Base-by-base conservation (phyloP, 371 early-diverging fungal species). In the Sporodiniella umbellata region DNA sequence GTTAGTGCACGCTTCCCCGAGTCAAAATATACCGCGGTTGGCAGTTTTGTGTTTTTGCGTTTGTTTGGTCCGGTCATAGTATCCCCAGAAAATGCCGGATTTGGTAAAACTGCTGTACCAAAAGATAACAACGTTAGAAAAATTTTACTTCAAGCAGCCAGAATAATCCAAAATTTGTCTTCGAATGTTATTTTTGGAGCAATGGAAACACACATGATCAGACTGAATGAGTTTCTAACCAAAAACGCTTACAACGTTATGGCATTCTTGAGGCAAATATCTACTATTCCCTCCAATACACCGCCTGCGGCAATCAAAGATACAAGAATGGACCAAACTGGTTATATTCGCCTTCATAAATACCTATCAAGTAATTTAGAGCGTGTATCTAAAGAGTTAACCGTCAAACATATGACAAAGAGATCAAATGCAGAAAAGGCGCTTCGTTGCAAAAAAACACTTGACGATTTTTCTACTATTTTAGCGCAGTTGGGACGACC, bases 11-110 rank as follows among this genome's bases (percentile, higher is more conserved):
- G 86, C 3, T 96, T 94, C 70, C 93, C 93, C 0, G 93, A 90
- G 37, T 84, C 94, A 3, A 84, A 80, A 39, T 79, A 80, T 24
- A 87, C 87, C 0, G 93, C 94, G 17, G 94, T 98, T 0, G 95
- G 96, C 43, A 93, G 94, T 0, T 95, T 96, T 58, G 83, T 98
- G 25, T 98, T 96, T 58, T 67, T 98, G 53, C 86, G 98, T 11
- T 87, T 96, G 75, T 81, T 96, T 60, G 92, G 94, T 46, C 96
- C 96, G 1, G 92, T 91, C 0, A 94, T 96, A 46, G 86, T 95
- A 4, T 83, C 92, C 0, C 96, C 98, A 0, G 87, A 86, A 40
- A 72, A 62, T 11, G 72, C 80, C 21, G 80, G 79, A 0, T 67
- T 86, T 44, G 55, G 78, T 11, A 66, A 64, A 17, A 45, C 56